phyloP scores from a whole-genome alignment of 1,139 yeast species.

The Blastobotrys elegans region DNA sequence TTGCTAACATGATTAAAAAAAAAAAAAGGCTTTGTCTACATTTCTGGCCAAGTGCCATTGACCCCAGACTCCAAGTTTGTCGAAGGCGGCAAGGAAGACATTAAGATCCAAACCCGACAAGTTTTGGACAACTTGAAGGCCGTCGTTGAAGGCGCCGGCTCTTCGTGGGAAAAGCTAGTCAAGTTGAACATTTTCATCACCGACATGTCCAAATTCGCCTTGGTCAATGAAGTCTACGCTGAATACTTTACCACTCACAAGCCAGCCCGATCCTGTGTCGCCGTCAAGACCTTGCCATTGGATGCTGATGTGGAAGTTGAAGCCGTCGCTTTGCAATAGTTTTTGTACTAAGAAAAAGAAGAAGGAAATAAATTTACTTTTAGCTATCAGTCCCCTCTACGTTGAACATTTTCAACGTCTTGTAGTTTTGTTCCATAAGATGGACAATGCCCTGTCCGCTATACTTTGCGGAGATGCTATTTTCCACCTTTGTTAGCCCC shows the following conservation, averaged over 20 bases:
- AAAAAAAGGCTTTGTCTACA: slow-evolving; percentile 62
- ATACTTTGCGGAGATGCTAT: slow-evolving; percentile 70
- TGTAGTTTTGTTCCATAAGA: slow-evolving; percentile 51
- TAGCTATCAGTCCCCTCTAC: slow-evolving; percentile 15
- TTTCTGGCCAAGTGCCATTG: slow-evolving; percentile 93
- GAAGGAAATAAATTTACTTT: background rate
- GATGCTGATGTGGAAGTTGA: slow-evolving; percentile 16
- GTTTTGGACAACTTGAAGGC: slow-evolving; percentile 70
- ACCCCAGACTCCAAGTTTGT: slow-evolving; percentile 72
- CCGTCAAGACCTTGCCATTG: slow-evolving; percentile 76
- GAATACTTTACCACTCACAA: slow-evolving; percentile 76
- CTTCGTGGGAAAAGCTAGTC: slow-evolving; percentile 74
- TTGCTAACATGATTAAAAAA: slow-evolving; percentile 19
- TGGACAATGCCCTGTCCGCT: slow-evolving; percentile 59
- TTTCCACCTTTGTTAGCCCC: slow-evolving; percentile 71
- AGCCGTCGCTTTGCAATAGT: slow-evolving; percentile 15
- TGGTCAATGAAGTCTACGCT: slow-evolving; percentile 76
- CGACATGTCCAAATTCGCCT: slow-evolving; percentile 77
- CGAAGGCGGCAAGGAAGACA: slow-evolving; percentile 50
- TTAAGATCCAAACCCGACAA: slow-evolving; percentile 81
- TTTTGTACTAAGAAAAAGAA: background rate
- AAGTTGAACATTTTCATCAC: slow-evolving; percentile 85
- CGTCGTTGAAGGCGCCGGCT: slow-evolving; percentile 76
- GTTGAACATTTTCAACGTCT: slow-evolving; percentile 46
- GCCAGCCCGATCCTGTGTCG: slow-evolving; percentile 96